A percentile compares a stretch with the other conserved stretches of the same genome.
Conservation (phyloP, 345 rosid species). For the Moricandia moricandioides region DNA sequence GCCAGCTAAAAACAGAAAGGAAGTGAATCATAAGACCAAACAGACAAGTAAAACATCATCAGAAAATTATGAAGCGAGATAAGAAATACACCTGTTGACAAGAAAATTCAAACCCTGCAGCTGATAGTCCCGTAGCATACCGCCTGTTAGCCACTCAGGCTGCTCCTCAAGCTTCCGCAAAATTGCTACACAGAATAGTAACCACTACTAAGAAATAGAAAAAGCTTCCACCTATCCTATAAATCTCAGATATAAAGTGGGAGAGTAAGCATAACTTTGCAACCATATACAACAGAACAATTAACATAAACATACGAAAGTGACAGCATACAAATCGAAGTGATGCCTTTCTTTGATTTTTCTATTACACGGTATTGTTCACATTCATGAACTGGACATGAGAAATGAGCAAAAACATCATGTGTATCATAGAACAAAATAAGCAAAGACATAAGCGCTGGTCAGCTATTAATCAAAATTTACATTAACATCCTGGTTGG, state of each 20-base stretch:
- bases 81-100: constrained; percentile 73
- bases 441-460: background rate
- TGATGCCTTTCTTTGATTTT: background rate
- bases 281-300: background rate
- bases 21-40: constrained; percentile 4
- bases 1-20: constrained; percentile 61
- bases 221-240: background rate
- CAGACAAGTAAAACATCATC: constrained; percentile 12
- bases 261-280: constrained; percentile 3
- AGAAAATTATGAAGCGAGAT: background rate
- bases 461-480: background rate
- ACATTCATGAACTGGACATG: background rate
- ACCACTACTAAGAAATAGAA: constrained; percentile 9
- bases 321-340: background rate
- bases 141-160: constrained; percentile 93
- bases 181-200: constrained; percentile 50
- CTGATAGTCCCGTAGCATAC: constrained; percentile 97
- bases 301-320: constrained; percentile 3
- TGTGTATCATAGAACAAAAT: background rate
- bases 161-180: constrained; percentile 96
- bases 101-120: constrained; percentile 96
- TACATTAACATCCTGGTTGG: background rate
- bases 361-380: background rate
- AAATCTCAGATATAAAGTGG: constrained; percentile 1
- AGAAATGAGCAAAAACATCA: constrained; percentile 12